Evolutionary conservation across 163 green algal species (phyloP), one percentile per base, ranked within the genome.

Genomic region (Chlamydomonas reinhardtii): DNA sequence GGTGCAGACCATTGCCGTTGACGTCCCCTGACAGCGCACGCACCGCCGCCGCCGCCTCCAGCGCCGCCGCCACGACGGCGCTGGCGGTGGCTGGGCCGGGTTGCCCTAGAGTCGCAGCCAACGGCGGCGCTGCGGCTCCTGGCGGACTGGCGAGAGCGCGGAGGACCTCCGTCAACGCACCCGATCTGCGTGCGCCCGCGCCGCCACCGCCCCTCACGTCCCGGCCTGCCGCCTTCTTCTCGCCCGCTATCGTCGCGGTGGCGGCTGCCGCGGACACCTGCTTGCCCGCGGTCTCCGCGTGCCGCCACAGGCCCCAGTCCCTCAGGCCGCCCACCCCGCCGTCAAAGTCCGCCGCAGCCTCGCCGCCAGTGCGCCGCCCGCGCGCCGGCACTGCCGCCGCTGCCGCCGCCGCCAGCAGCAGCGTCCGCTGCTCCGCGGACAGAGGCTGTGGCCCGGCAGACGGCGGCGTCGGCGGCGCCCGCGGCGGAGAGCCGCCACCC

Each of bases 271-370:
- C 62, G 37, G 61, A 3, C 32, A 66, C 61, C 48, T 43, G 15
- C 24, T 27, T n/a, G 12, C 16, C 37, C 35, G 65, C 37, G 2
- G 76, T 74, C 35, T 17, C 14, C 22, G 76, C 61, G 64, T 83
- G 76, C 20, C 76, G 62, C 31, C 62, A 37, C 31, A 61, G 16
- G 16, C 76, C 76, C 76, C 61, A 74, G 61, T 83, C 76, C 27
- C 61, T 27, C 4, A 74, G 37, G 14, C 76, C 34, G 35, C 76
- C 76, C 4, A 83, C 14, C 14, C 35, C 35, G 24, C 16, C 62
- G 61, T 74, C 76, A 61, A 73, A 83, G 34, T 83, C 76, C 29
- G 61, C 59, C 37, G 37, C 8, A 9, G 35, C 27, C 64, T 84
- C 76, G 64, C 32, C 29, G 39, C 76, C 76, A 5, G 76, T 84